Conservation (phyloP, 805 yeast species). For the Phaffomyces thermotolerans region DNA sequence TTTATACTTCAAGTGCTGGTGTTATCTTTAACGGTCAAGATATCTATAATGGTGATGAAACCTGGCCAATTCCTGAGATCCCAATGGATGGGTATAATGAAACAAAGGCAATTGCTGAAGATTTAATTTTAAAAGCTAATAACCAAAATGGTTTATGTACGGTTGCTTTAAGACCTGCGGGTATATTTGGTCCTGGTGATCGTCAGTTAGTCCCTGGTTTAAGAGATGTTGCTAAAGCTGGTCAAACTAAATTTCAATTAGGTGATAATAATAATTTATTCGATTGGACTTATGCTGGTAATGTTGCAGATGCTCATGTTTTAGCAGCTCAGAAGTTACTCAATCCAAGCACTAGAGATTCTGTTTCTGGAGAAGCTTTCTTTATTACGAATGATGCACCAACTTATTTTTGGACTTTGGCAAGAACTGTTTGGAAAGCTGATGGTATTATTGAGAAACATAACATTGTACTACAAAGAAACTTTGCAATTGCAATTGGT, state of each 20-base stretch:
- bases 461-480: constrained; percentile 61
- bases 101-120: constrained; percentile 90
- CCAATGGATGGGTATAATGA: constrained; percentile 97
- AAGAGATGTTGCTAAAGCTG: constrained; percentile 70
- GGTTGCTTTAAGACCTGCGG: constrained; percentile 91
- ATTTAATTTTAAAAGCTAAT: constrained; percentile 69
- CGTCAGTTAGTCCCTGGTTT: constrained; percentile 93
- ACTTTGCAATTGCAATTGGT: constrained; percentile 77
- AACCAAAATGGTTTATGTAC: constrained; percentile 54
- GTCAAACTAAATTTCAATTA: constrained; percentile 87
- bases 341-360: constrained; percentile 32
- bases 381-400: constrained; percentile 93
- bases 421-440: constrained; percentile 94
- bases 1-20: constrained; percentile 96
- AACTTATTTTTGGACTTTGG: constrained; percentile 93
- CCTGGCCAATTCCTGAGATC: constrained; percentile 83
- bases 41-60: constrained; percentile 84
- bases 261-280: constrained; percentile 92
- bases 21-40: constrained; percentile 96
- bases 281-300: constrained; percentile 98
- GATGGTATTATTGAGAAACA: constrained; percentile 76
- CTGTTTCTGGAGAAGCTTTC: constrained; percentile 79
- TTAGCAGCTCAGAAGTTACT: constrained; percentile 78
- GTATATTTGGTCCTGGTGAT: constrained; percentile 98
- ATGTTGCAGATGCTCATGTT: constrained; percentile 95